Percentiles rank a stretch among this genome's conserved stretches.
Conservation (phyloP, 441 rosid species). For the Pelargonium fulgidum region DNA sequence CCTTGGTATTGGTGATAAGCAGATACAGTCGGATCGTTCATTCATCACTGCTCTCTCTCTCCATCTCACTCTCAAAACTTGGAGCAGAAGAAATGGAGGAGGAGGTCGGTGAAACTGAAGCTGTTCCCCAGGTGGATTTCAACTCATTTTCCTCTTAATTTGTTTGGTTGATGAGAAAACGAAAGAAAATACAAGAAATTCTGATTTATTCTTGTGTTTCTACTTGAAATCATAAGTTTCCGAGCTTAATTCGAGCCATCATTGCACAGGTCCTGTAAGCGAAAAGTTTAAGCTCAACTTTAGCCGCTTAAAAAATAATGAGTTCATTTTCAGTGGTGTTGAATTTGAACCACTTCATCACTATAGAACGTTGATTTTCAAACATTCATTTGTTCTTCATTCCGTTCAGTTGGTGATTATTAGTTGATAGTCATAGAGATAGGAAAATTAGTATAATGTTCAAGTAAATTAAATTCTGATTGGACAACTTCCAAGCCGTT, state of each 20-base stretch:
- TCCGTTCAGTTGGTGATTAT: not conserved
- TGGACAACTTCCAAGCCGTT: not conserved
- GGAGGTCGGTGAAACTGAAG: slow-evolving; percentile 69
- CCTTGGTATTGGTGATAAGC: not conserved
- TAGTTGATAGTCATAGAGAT: not conserved
- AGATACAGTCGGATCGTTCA: not conserved
- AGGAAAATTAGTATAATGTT: not conserved
- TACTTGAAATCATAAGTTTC: not conserved
- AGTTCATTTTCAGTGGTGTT: not conserved
- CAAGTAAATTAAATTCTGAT: not conserved
- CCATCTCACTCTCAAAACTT: not conserved
- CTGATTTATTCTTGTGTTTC: not conserved
- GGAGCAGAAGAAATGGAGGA: slow-evolving; percentile 22
- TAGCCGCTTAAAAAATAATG: not conserved
- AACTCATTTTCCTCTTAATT: slow-evolving; percentile 13
- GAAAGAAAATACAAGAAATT: slow-evolving; percentile 1
- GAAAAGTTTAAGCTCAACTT: not conserved
- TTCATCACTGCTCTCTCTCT: not conserved
- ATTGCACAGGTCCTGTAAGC: not conserved
- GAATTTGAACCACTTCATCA: not conserved
- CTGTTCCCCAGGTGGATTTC: slow-evolving; percentile 47
- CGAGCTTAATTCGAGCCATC: not conserved
- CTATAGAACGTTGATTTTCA: not conserved
- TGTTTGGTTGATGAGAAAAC: slow-evolving; percentile 30
- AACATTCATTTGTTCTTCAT: too few species aligned